Percentiles rank a stretch among this genome's conserved stretches.
Evolutionary conservation across 108 stramenopile species (phyloP).

Genomic region (Cyclostephanos invisitatus): DNA sequence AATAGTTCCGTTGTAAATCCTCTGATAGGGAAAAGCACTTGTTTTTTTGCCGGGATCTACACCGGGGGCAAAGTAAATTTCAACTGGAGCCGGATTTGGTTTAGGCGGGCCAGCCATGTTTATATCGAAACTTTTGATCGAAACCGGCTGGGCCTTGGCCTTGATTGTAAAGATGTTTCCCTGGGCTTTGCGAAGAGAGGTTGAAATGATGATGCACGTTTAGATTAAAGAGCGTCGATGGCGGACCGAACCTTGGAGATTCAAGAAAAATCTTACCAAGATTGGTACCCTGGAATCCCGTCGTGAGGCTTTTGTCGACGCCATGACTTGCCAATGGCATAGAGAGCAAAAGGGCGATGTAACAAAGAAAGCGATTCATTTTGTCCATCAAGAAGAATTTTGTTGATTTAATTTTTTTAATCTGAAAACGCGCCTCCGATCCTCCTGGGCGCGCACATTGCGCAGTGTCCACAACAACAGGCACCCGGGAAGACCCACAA

Average conservation of each 20-base stretch:
- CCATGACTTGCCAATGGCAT: background rate
- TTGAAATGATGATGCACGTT: background rate
- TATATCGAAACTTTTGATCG: slow-evolving; percentile 21
- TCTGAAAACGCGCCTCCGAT: too few relatives aligned
- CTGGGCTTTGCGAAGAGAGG: slow-evolving; percentile 7
- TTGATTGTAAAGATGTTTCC: slow-evolving; percentile 27
- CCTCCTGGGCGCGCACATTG: too few relatives aligned
- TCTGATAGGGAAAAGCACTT: background rate
- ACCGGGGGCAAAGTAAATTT: slow-evolving; percentile 28
- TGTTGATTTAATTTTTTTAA: too few relatives aligned
- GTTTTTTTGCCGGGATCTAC: slow-evolving; percentile 6
- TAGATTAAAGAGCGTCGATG: background rate
- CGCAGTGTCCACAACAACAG: too few relatives aligned
- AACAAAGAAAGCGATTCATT: background rate
- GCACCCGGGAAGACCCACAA: too few relatives aligned
- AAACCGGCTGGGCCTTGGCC: slow-evolving; percentile 14
- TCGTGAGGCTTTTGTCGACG: background rate
- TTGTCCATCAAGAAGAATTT: background rate
- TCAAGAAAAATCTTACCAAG: background rate
- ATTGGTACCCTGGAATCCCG: slow-evolving; percentile 9
- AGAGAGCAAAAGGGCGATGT: background rate
- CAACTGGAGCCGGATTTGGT: slow-evolving; percentile 1
- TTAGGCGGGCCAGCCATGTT: slow-evolving; percentile 9
- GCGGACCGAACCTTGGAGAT: background rate
- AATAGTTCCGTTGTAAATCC: background rate